Evolutionary conservation across 768 basidiomycete genomes (phyloP), one percentile per base, ranked within the genome.

Genomic region (Mycena indigotica): DNA sequence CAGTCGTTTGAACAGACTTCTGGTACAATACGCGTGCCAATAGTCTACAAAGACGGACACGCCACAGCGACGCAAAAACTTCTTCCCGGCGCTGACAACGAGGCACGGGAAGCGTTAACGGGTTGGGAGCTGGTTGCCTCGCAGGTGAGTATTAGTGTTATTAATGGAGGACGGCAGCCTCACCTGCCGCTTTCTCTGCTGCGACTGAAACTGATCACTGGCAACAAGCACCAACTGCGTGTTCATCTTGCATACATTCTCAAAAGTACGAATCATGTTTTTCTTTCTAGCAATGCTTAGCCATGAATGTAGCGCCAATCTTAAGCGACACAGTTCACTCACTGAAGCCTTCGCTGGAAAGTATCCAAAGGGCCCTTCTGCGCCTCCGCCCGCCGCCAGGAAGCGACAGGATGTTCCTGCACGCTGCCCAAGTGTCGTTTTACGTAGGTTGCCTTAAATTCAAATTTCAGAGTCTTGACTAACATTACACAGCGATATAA

Each of bases 201-300:
- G 38, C 77, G 76, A 35, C 73, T 89, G 16, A 76, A 73, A 12
- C 75, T 87, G 19, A 70, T 80, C 50, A 88, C 88, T 16, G 88
- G 87, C 3, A 69, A 82, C 53, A 89, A 89, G 67, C 88, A 89
- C 56, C 88, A 89, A 63, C 78, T 89, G 28, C 80, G 88, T n/a
- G 73, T 87, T 15, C 88, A 89, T 58, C 67, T 85, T 29, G 79
- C 87, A 1, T 73, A 79, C 48, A 72, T 72, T 54, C 67, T 88
- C 52, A 74, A 77, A 50, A 71, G 86, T 84, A 56, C 13, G 73
- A n/a, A n/a, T n/a, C n/a, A n/a, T n/a, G 19, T 17, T 32, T 38
- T 21, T 28, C 52, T 48, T 32, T 32, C 15, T 56, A 8, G 35
- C 21, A 28, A 50, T 12, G n/a, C n/a, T 39, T 49, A 25, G 39